These are phyloP conservation scores for Aspergillus fischeri DNA, from an alignment of 2,329 filamentous ascomycete species.

Conservation along the genomic window DNA sequence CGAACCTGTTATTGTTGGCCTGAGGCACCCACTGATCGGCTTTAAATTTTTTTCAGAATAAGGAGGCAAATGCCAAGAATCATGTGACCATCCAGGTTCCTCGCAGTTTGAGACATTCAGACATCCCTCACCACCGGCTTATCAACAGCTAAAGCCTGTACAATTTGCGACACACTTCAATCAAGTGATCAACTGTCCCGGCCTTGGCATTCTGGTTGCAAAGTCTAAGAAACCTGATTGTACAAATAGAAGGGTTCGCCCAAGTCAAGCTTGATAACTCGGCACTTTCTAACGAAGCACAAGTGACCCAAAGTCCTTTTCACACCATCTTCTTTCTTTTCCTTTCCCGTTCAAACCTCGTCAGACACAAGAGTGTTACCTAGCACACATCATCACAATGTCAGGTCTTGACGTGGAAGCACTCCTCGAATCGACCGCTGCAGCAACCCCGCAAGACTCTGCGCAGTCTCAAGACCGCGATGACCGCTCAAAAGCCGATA, in stretches of 20 bases:
- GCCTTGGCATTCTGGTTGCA: neutral
- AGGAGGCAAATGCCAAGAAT: conserved; percentile 8
- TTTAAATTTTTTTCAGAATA: neutral
- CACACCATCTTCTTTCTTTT: conserved; percentile 7
- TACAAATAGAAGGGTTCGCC: conserved; percentile 34
- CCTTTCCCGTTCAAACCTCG: conserved; percentile 17
- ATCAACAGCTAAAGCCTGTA: neutral
- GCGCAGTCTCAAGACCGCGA: conserved; percentile 52
- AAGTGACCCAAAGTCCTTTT: conserved; percentile 34
- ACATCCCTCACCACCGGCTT: neutral
- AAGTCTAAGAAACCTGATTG: conserved; percentile 6
- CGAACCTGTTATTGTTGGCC: neutral
- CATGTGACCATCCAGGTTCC: conserved; percentile 6
- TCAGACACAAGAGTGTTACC: conserved; percentile 19
- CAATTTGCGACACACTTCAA: neutral
- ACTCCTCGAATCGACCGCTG: conserved; percentile 79
- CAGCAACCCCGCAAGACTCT: conserved; percentile 41
- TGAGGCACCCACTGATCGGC: neutral
- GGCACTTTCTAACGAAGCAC: conserved; percentile 30
- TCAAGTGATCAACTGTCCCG: neutral
- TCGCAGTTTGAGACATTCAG: neutral
- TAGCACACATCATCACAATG: conserved; percentile 46
- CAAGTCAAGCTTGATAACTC: conserved; percentile 21
- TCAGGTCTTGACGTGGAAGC: conserved; percentile 80
- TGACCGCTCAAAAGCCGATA: conserved; percentile 53